A percentile compares a stretch with the other conserved stretches of the same genome.
These are phyloP conservation scores for Pyrus hybrid DNA, from an alignment of 331 rosid species.

Conservation along the genomic window DNA sequence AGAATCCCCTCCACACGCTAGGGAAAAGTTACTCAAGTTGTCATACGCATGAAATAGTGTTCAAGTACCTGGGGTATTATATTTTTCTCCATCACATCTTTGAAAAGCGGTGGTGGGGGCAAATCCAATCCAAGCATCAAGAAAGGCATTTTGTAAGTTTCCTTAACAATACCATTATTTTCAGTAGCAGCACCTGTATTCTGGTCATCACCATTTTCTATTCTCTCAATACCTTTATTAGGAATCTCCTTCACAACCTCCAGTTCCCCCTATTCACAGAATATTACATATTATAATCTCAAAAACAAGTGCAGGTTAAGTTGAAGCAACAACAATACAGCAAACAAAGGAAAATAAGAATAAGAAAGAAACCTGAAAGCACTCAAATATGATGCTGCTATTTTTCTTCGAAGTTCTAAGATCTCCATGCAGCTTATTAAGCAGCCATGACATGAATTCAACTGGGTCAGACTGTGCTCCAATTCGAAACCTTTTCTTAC, in stretches of 20 bases:
- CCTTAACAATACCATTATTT: slow-evolving; percentile 29
- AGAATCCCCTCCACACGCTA: no score
- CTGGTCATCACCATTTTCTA: slow-evolving; percentile 40
- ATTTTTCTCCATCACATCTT: slow-evolving; percentile 97
- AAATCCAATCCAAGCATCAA: slow-evolving; percentile 94
- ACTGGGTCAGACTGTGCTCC: slow-evolving; percentile 95
- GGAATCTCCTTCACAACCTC: slow-evolving; percentile 91
- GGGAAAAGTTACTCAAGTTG: background rate
- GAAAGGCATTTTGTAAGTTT: slow-evolving; percentile 80
- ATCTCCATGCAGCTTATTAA: slow-evolving; percentile 77
- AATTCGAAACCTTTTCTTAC: slow-evolving; percentile 81
- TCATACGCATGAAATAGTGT: background rate
- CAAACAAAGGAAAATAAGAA: slow-evolving; percentile 2
- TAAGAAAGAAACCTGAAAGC: slow-evolving; percentile 65
- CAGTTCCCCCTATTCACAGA: slow-evolving; percentile 67
- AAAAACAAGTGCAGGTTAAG: background rate
- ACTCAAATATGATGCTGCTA: slow-evolving; percentile 73
- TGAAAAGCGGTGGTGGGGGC: slow-evolving; percentile 97
- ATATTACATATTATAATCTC: background rate
- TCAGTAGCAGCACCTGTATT: slow-evolving; percentile 41
- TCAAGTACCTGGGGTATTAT: slow-evolving; percentile 84
- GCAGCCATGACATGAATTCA: slow-evolving; percentile 96
- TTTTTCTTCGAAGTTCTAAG: slow-evolving; percentile 72
- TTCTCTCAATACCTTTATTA: slow-evolving; percentile 52
- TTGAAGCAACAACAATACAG: background rate